Conservation (phyloP, 495 filamentous ascomycete species). For the Neurospora sp. region DNA sequence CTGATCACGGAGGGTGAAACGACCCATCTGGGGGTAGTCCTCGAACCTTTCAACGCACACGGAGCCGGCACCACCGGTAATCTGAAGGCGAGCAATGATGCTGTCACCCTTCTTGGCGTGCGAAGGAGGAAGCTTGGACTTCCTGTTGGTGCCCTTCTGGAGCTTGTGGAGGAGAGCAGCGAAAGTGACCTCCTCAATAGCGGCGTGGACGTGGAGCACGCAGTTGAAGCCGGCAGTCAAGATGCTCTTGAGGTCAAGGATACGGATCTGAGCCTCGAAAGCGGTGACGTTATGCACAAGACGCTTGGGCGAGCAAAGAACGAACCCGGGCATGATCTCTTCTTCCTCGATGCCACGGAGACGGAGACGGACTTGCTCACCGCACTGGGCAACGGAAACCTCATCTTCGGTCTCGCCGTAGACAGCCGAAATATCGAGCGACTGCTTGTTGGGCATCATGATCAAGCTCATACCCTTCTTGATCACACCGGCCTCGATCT, state of each 20-base stretch:
- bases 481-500: conserved; percentile 83
- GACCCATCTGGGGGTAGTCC: conserved; percentile 86
- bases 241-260: conserved; percentile 93
- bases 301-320: conserved; percentile 84
- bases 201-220: conserved; percentile 82
- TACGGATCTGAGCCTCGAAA: conserved; percentile 94
- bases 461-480: conserved; percentile 74
- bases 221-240: conserved; percentile 72
- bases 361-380: conserved; percentile 89
- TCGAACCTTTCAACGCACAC: conserved; percentile 91
- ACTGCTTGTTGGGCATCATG: conserved; percentile 91
- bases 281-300: conserved; percentile 79
- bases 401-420: conserved; percentile 98
- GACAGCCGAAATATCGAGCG: conserved; percentile 66
- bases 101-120: conserved; percentile 88
- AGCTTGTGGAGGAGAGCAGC: conserved; percentile 79
- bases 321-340: conserved; percentile 90
- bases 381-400: conserved; percentile 64
- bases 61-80: conserved; percentile 70
- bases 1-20: conserved; percentile 92
- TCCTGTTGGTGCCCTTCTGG: conserved; percentile 90
- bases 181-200: conserved; percentile 93
- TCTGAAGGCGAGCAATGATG: conserved; percentile 86
- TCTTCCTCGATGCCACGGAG: conserved; percentile 94
- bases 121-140: conserved; percentile 83